phyloP scores from a whole-genome alignment of 2,329 filamentous ascomycete genomes.

The Fusarium sp. region DNA sequence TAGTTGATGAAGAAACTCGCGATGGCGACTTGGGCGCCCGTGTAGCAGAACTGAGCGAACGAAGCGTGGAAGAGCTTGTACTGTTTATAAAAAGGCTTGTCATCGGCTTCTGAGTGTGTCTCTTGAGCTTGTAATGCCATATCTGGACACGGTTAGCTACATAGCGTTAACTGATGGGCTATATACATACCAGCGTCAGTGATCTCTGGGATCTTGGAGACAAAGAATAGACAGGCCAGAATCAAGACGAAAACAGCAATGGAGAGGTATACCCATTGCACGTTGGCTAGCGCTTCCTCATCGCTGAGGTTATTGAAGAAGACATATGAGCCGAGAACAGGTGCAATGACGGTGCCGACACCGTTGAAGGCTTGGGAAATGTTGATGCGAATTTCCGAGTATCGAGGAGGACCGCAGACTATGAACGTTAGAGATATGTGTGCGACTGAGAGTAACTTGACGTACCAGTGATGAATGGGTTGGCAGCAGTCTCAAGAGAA shows the following conservation, averaged over 20 bases:
- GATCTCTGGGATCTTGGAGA: constrained; percentile 77
- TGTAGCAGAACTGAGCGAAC: constrained; percentile 83
- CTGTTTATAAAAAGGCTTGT: constrained; percentile 75
- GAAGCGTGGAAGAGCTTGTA: constrained; percentile 82
- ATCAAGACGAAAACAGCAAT: constrained; percentile 78
- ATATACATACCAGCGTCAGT: constrained; percentile 58
- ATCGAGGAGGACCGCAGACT: constrained; percentile 71
- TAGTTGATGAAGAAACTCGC: constrained; percentile 81
- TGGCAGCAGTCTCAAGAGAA: constrained; percentile 81
- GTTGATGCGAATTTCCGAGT: constrained; percentile 79
- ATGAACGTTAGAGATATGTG: neutral
- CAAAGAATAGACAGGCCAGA: constrained; percentile 73
- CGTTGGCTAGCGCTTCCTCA: constrained; percentile 68
- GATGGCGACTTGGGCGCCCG: constrained; percentile 75
- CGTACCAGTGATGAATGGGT: constrained; percentile 74
- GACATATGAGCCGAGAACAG: constrained; percentile 77
- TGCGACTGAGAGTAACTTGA: accelerated
- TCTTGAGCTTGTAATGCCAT: constrained; percentile 71
- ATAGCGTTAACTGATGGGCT: accelerated
- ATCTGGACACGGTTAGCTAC: constrained; percentile 56
- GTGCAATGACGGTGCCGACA: constrained; percentile 77
- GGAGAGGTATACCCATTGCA: constrained; percentile 81
- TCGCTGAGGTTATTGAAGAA: constrained; percentile 75
- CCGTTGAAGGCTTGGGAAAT: constrained; percentile 82
- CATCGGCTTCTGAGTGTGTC: constrained; percentile 63